Conservation (phyloP, 148 eudicot species). For the Persicaria tinctoria region DNA sequence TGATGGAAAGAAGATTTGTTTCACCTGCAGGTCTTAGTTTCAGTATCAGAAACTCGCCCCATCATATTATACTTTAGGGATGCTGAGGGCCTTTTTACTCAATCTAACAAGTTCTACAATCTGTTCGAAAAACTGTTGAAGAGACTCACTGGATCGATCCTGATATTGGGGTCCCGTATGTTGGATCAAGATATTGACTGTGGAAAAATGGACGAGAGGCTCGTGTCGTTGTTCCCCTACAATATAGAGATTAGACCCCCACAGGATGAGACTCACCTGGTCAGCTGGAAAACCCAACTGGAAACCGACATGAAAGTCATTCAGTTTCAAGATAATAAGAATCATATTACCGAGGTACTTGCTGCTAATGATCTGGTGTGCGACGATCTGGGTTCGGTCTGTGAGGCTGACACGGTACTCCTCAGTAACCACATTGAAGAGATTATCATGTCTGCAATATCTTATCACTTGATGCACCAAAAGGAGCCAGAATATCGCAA, state of each 20-base stretch:
- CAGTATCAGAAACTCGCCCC: slow-evolving; percentile 44
- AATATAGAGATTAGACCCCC: slow-evolving; percentile 68
- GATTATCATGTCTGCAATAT: slow-evolving; percentile 71
- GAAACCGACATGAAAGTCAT: slow-evolving; percentile 76
- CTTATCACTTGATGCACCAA: slow-evolving; percentile 68
- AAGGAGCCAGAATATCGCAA: slow-evolving; percentile 75
- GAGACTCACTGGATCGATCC: slow-evolving; percentile 54
- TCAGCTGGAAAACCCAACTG: slow-evolving; percentile 61
- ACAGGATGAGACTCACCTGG: slow-evolving; percentile 54
- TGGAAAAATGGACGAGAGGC: slow-evolving; percentile 42
- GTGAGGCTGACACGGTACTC: slow-evolving; percentile 57
- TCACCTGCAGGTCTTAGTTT: slow-evolving; percentile 49
- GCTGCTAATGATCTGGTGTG: slow-evolving; percentile 80
- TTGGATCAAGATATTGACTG: slow-evolving; percentile 34
- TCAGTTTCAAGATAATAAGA: slow-evolving; percentile 66
- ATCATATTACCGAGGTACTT: slow-evolving; percentile 77
- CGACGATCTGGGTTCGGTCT: slow-evolving; percentile 66
- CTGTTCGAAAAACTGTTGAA: slow-evolving; percentile 48
- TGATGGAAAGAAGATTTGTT: not conserved
- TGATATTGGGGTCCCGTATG: slow-evolving; percentile 72
- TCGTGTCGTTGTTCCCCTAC: slow-evolving; percentile 59
- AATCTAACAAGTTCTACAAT: slow-evolving; percentile 53
- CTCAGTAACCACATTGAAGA: slow-evolving; percentile 71
- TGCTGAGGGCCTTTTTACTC: slow-evolving; percentile 58
- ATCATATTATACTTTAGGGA: slow-evolving; percentile 77